Percentiles rank a stretch among this genome's conserved stretches.
phyloP scores from a whole-genome alignment of 139 green algal genomes.

The Coelastrella sp. region DNA sequence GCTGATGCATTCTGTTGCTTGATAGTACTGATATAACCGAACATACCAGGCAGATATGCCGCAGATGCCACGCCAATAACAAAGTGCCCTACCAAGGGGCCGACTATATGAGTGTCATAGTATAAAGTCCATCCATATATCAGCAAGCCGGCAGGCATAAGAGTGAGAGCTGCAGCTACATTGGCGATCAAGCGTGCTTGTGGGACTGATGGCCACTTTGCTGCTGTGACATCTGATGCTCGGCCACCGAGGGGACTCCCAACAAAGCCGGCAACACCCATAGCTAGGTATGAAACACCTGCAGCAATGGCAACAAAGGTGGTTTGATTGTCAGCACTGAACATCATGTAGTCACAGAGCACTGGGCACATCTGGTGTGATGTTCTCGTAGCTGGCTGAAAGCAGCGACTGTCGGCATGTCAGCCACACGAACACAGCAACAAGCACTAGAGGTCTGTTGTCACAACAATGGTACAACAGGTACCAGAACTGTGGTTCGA shows the following conservation, averaged over 20 bases:
- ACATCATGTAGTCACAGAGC: too few relatives aligned
- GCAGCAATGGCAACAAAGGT: neutral
- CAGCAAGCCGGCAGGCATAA: neutral
- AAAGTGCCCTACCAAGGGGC: slow-evolving; percentile 17
- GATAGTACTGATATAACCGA: slow-evolving; percentile 29
- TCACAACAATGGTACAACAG: neutral
- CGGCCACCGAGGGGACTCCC: neutral
- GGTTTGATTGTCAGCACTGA: neutral
- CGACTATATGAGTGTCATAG: slow-evolving; percentile 1
- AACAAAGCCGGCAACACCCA: neutral
- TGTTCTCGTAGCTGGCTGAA: too few relatives aligned
- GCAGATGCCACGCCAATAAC: slow-evolving; percentile 1
- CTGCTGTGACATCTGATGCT: slow-evolving; percentile 9
- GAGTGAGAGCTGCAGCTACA: neutral
- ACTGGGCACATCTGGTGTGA: too few relatives aligned
- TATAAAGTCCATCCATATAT: slow-evolving; percentile 32
- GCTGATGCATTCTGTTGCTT: slow-evolving; percentile 41
- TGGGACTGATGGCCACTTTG: neutral
- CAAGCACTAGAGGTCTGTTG: neutral
- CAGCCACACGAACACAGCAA: too few relatives aligned
- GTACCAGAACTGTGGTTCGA: neutral
- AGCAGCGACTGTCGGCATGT: too few relatives aligned
- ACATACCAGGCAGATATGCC: slow-evolving; percentile 6
- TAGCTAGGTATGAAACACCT: slow-evolving; percentile 38
- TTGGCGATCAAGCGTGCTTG: neutral